phyloP scores from a whole-genome alignment of 208 protist species.

The Jaenimonas drosophilae region DNA sequence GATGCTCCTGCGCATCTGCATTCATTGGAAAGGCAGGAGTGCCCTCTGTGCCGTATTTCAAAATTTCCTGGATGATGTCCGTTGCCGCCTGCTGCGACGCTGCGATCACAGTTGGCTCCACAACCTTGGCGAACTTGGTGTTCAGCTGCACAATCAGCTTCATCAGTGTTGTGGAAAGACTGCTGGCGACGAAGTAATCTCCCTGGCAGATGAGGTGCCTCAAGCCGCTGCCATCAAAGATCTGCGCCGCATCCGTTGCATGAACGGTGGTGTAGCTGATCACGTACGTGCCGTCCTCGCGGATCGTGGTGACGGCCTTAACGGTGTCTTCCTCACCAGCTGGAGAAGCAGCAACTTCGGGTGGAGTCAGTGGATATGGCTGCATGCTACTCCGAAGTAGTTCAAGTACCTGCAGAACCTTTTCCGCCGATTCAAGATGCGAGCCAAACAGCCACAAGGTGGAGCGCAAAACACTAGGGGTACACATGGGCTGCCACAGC shows the following conservation, averaged over 20 bases:
- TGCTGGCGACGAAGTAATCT: conserved; percentile 92
- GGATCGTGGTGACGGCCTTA: conserved; percentile 62
- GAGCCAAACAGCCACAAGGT: conserved; percentile 93
- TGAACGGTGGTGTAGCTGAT: conserved; percentile 59
- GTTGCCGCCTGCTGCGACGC: conserved; percentile 49
- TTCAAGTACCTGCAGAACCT: conserved; percentile 39
- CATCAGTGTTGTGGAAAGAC: conserved; percentile 80
- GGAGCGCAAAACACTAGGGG: conserved; percentile 56
- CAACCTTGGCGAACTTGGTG: conserved; percentile 1
- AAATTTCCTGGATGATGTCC: conserved; percentile 52
- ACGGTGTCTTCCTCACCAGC: conserved; percentile 10
- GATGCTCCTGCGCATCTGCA: conserved; percentile 86
- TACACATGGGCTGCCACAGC: conserved; percentile 50
- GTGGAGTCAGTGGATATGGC: conserved; percentile 49
- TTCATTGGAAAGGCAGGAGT: conserved; percentile 31
- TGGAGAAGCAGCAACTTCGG: conserved; percentile 8
- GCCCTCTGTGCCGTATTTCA: conserved; percentile 61
- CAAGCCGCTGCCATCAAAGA: conserved; percentile 22
- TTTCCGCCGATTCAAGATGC: conserved; percentile 51
- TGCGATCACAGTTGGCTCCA: conserved; percentile 18
- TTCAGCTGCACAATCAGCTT: conserved; percentile 92
- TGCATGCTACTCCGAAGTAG: conserved; percentile 28
- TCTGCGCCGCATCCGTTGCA: conserved; percentile 5
- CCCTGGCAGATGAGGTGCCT: conserved; percentile 56
- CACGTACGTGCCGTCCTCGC: conserved; percentile 92